Conservation (phyloP, 345 rosid genomes). For the Carallia brachiata region DNA sequence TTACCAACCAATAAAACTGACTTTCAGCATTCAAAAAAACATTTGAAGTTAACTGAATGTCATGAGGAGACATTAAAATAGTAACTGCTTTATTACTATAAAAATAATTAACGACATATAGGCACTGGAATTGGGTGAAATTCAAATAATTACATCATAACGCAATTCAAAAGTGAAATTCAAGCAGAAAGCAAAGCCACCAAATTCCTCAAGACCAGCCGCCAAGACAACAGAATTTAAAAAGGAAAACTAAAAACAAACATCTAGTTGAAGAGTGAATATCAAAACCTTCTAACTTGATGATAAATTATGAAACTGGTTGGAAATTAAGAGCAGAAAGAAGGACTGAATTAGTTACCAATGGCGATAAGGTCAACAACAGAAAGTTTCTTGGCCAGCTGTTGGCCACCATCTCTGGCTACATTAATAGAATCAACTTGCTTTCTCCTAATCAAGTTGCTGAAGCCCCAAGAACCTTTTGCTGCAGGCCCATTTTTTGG, state of each 20-base stretch:
- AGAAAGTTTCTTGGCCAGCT: conserved; percentile 66
- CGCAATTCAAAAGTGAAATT: neutral
- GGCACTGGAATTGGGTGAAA: neutral
- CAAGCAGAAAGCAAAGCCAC: neutral
- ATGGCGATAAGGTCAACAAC: conserved; percentile 67
- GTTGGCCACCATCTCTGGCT: conserved; percentile 29
- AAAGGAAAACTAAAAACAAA: neutral
- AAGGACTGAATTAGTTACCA: conserved; percentile 37
- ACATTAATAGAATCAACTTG: conserved; percentile 65
- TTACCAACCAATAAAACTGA: neutral
- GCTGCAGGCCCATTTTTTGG: conserved; percentile 36
- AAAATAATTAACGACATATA: neutral
- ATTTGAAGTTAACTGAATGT: neutral
- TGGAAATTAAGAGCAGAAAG: neutral
- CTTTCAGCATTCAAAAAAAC: neutral
- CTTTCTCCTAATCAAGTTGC: conserved; percentile 62
- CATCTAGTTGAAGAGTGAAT: neutral
- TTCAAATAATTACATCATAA: neutral
- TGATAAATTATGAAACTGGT: neutral
- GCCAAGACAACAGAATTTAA: neutral
- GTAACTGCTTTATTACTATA: neutral
- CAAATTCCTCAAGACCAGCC: neutral
- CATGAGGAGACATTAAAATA: neutral
- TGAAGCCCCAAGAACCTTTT: conserved; percentile 49
- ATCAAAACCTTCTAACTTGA: neutral